Percentiles rank a stretch among this genome's conserved stretches.
These are phyloP conservation scores for Coleophoma cylindrospora DNA, from an alignment of 2,329 filamentous ascomycete genomes.

Conservation along the genomic window DNA sequence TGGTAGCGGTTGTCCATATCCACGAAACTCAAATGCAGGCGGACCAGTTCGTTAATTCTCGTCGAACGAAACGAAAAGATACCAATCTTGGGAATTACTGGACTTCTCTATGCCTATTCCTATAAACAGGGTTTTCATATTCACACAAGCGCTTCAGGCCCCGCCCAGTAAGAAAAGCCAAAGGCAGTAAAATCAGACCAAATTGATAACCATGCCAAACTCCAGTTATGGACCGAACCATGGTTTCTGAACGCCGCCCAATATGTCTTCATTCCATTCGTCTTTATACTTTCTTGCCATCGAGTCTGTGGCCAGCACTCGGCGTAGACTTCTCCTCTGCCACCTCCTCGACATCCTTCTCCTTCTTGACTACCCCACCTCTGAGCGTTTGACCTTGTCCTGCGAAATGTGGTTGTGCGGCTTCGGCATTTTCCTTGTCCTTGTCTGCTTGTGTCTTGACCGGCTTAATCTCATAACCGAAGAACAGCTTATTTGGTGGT, in stretches of 20 bases:
- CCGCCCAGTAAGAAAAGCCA: too few species aligned
- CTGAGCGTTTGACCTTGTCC: constrained; percentile 80
- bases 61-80: too few species aligned
- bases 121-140: too few species aligned
- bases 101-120: too few species aligned
- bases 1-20: too few species aligned
- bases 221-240: not conserved
- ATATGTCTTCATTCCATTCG: not conserved
- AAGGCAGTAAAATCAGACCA: too few species aligned
- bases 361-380: constrained; percentile 59
- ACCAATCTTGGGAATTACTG: too few species aligned
- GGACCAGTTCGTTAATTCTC: too few species aligned
- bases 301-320: constrained; percentile 4
- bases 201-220: not conserved
- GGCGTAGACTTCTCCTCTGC: constrained; percentile 16
- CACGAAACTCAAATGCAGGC: too few species aligned
- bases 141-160: too few species aligned
- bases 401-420: constrained; percentile 68
- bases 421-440: constrained; percentile 59
- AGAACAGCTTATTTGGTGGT: constrained; percentile 87
- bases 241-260: not conserved
- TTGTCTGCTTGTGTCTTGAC: constrained; percentile 74
- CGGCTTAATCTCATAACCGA: constrained; percentile 90
- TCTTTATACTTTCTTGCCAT: constrained; percentile 1
- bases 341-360: constrained; percentile 11